Conservation (phyloP, 306 rosid genomes). For the Prunus persica region Prunus_persica_NCBIv2 NC_034012.1:16442001-16442500, state of each 20-base stretch:
- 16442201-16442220: constrained; percentile 1
- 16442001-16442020: neutral
- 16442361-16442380: neutral
- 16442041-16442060: constrained; percentile 30
- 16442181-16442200: neutral
- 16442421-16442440: neutral
- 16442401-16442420: neutral
- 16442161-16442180: neutral
- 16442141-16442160: constrained; percentile 4
- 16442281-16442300: neutral
- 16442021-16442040: neutral
- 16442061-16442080: constrained; percentile 37
- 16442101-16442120: constrained; percentile 49
- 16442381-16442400: neutral
- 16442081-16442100: constrained; percentile 38
- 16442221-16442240: neutral
- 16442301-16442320: neutral
- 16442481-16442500: neutral
- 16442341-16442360: neutral
- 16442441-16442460: neutral
- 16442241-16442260: neutral
- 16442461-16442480: neutral
- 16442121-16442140: constrained; percentile 13
- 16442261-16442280: too few relatives aligned
- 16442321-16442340: neutral